Evolutionary conservation across 352 stramenopile species (phyloP), one percentile per base, ranked within the genome.

Genomic region (Phytophthora crassamura): DNA sequence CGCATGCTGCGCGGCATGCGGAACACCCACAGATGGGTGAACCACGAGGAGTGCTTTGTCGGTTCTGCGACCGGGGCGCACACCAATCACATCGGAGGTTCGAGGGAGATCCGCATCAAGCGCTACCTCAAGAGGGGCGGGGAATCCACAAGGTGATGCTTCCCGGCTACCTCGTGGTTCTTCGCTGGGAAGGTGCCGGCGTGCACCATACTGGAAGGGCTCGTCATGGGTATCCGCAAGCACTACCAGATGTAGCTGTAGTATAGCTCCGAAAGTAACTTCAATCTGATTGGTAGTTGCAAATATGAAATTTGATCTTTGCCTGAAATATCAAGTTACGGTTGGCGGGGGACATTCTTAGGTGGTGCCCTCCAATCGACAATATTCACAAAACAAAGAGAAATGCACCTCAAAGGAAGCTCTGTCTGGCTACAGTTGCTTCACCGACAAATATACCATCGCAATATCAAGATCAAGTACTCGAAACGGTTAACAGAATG

Each of bases 1-100:
- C 49, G 9, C 4, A 14, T 49, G 2, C 12, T 72, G 3, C 7
- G 14, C 10, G 32, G 34, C 34, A 68, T 60, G 57, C 3, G 40
- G 20, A 61, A 61, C 32, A 41, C 25, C 7, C 54, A 74, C 25
- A 28, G 9, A 3, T 59, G 45, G 28, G 59, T 66, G 12, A 69
- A 66, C 36, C 65, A 74, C 32, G 50, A 52, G 0, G 47, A 66
- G 35, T 53, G 49, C 30, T 66, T 56, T 16, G 54, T 63, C 3
- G 57, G 58, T 33, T 59, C 48, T 1, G 33, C 38, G 3, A 65
- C 46, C 5, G 59, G 53, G 4, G 52, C 58, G 5, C 65, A 61
- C 41, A 73, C 55, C 1, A 67, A 64, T 32, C 40, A 18, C n/a
- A 58, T 74, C 34, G 59, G 67, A 38, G 67, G 49, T 2, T 28